Evolutionary conservation across 352 stramenopile species (phyloP), one percentile per base, ranked within the genome.

Genomic region (Globisporangium middletonii): DNA sequence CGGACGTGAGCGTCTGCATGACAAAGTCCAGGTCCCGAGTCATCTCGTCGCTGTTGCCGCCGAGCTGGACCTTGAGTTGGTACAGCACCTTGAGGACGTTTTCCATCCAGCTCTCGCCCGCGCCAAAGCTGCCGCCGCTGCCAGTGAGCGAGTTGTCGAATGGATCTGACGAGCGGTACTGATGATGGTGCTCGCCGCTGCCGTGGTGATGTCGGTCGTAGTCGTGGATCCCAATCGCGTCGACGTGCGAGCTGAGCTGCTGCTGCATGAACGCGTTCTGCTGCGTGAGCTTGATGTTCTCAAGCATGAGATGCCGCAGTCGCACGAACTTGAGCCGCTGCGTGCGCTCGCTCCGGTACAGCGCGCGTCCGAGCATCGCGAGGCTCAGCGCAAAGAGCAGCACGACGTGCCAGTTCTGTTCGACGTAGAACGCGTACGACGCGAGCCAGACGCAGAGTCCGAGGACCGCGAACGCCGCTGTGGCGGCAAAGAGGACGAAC

Each of bases 51-150:
- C 60, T 70, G 28, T 58, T 58, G 48, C 37, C 42, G 19, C 54
- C 56, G 45, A 83, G 59, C 38, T 77, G 69, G 0, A 75, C 44
- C 41, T 82, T 79, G 13, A 90, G 54, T 44, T 79, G 62, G 28
- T 68, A 60, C 9, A 90, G 62, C 33, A 76, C 78, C 46, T 75
- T 75, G 38, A 88, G 74, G 37, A 90, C 76, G 63, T 86, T 80
- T 55, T 87, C 80, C 80, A 90, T 87, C 62, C 70, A 80, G 54
- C 74, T 87, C 43, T 89, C 79, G n/a, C 76, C 79, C 13, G 82
- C 70, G 37, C 60, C 63, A 15, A 58, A 55, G 38, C 7, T 23
- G 23, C 47, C 23, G 48, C 18, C 30, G 8, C 46, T 42, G 60
- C n/a, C 47, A 19, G 33, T 56, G 37, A 19, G 33, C 23, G 27